Evolutionary conservation across 2,329 filamentous ascomycete species (phyloP).

Genomic region (Didymella glomerata): DNA sequence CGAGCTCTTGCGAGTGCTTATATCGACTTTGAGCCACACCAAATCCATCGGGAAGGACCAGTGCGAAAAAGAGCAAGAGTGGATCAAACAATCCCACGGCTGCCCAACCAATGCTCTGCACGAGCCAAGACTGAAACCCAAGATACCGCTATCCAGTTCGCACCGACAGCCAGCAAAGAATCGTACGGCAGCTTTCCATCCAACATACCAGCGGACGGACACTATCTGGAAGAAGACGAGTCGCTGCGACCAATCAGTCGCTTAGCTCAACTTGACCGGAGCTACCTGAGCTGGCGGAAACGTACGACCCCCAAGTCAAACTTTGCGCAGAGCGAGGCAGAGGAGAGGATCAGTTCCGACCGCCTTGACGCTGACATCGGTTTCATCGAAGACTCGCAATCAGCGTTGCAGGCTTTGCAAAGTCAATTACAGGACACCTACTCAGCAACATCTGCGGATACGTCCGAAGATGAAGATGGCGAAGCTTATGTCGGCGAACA

Average conservation of each 20-base stretch:
- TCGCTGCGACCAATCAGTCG: slow-evolving; percentile 28
- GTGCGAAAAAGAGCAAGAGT: background rate
- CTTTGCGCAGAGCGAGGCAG: background rate
- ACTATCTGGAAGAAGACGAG: slow-evolving; percentile 8
- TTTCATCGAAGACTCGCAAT: slow-evolving; percentile 56
- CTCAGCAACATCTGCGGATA: slow-evolving; percentile 34
- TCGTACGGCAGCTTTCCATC: slow-evolving; percentile 49
- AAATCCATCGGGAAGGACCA: background rate
- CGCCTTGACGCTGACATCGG: slow-evolving; percentile 22
- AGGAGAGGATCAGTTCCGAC: background rate
- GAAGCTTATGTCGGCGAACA: background rate
- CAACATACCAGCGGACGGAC: slow-evolving; percentile 24
- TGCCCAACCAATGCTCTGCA: background rate
- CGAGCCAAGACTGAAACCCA: background rate
- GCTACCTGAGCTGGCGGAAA: slow-evolving; percentile 37
- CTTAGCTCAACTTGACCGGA: slow-evolving; percentile 39
- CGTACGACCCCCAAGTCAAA: slow-evolving; percentile 23
- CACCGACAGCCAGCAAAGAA: slow-evolving; percentile 35
- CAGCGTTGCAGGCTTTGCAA: slow-evolving; percentile 52
- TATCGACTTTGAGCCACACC: slow-evolving; percentile 44
- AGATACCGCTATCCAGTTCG: slow-evolving; percentile 5
- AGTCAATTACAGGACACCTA: slow-evolving; percentile 50
- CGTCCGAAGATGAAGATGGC: slow-evolving; percentile 28
- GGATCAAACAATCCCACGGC: background rate
- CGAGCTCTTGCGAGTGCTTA: slow-evolving; percentile 54